Evolutionary conservation across 805 yeast species (phyloP), one percentile per base, ranked within the genome.

Genomic region (Candida quercuum): DNA sequence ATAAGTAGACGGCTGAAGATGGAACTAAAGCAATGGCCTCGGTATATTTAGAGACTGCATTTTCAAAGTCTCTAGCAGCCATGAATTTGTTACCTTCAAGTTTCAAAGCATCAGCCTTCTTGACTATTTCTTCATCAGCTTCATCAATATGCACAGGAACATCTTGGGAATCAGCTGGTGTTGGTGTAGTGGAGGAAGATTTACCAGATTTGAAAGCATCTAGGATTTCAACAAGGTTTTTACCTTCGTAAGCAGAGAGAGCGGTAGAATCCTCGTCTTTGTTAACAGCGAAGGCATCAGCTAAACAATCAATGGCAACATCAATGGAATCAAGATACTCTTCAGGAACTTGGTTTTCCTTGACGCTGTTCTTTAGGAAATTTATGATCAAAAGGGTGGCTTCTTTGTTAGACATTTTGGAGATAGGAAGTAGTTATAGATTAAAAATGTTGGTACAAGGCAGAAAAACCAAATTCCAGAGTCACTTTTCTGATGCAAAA

Each of bases 231-330:
- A 50, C 46, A 47, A 79, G 69, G 10, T 63, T 54, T 51, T 67
- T 71, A 33, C 75, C 81, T 26, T 59, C 65, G 52, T 71, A 76
- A 44, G 62, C 70, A 22, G 46, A 21, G 11, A 64, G 45, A 8
- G 60, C 43, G 5, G 58, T 33, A 32, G 42, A 49, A 25, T 71
- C 70, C 17, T 64, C 66, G 19, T 72, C 80, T 48, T 72, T 70
- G 46, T 73, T 69, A 19, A 89, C 78, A 35, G 70, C 79, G 58
- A 82, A 91, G 10, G 95, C 87, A 52, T 89, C 98, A 18, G 85
- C 76, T 40, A 93, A 76, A 67, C 97, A 87, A 56, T 87, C 96
- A 48, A 88, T 74, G 43, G 98, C 98, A 36, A 91, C 95, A 48
- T 88, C 96, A 49, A 91, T 70, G 9, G 96, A 86, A 50, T 93